Evolutionary conservation across 306 rosid species (phyloP), one percentile per base, ranked within the genome.

Genomic region (Glycine tomentella): DNA sequence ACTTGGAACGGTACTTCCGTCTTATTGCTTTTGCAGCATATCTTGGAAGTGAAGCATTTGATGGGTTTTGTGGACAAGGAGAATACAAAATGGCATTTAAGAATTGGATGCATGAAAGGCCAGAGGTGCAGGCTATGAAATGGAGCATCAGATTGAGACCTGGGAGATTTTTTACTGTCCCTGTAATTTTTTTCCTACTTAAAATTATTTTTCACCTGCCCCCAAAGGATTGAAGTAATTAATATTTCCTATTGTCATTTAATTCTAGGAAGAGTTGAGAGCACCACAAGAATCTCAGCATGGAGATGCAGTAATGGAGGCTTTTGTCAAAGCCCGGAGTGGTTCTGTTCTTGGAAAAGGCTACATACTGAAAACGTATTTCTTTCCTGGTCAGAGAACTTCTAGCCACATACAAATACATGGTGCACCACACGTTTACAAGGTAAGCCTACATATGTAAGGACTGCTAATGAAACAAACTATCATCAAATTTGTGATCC

Each of bases 21-120:
- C 87, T 94, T 76, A 94, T 94, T 89, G 91, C 98, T 52, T 94
- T 94, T 89, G 95, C 98, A 50, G 98, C 98, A 81, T 92, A 94
- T 88, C 95, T 94, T 77, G 98, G 98, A 80, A 92, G 98, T 52
- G 94, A 90, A 83, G 98, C 95, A 73, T 94, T 90, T 81, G 98
- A 94, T 86, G 95, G 91, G 69, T 87, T 89, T 77, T 94, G 94
- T 84, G 89, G 91, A 83, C 90, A 90, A 84, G 93, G 92, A 74
- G 89, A 84, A 78, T 83, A 83, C 33, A 83, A 82, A 83, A 88
- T 90, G 95, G 88, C 93, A 81, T 94, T 92, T 82, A 94, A 94
- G 91, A 86, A 76, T 86, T 94, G 98, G 98, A 79, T 92, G 88
- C 95, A 86, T 84, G 91, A 89, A 84, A 86, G 91, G 85, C 93